Evolutionary conservation across 305 asterid species (phyloP).

Genomic region (Solanum hybrid): DNA sequence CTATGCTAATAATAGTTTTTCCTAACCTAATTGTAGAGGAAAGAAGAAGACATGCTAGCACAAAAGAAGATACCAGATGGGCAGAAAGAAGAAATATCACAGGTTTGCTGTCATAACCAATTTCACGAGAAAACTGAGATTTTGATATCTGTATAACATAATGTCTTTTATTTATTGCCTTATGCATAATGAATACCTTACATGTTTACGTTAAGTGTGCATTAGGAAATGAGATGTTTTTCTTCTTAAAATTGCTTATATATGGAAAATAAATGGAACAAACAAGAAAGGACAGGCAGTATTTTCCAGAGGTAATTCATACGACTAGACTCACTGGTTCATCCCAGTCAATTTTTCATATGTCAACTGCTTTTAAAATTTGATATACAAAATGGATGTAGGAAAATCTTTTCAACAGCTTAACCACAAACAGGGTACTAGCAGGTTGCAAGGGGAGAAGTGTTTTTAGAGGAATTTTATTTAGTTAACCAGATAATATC

Average conservation of each 20-base stretch:
- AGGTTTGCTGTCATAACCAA: constrained; percentile 44
- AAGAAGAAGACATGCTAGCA: constrained; percentile 96
- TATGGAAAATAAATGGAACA: background rate
- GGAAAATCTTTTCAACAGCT: background rate
- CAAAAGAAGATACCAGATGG: constrained; percentile 97
- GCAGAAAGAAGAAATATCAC: constrained; percentile 93
- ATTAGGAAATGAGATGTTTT: background rate
- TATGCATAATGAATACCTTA: background rate
- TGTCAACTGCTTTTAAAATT: background rate
- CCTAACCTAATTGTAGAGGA: constrained; percentile 37
- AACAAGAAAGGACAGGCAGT: background rate
- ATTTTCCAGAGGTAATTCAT: background rate
- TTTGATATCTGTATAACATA: background rate
- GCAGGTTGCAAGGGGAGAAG: background rate
- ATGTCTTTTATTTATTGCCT: background rate
- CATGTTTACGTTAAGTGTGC: background rate
- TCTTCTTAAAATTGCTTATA: background rate
- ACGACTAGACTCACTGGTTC: background rate
- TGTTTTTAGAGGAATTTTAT: background rate
- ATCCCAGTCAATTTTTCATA: background rate
- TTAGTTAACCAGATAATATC: background rate
- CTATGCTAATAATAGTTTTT: constrained; percentile 19
- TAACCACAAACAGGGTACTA: background rate
- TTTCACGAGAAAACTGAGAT: background rate
- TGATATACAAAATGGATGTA: background rate